A percentile compares a stretch with the other conserved stretches of the same genome.
Conservation (phyloP, 2,329 filamentous ascomycete species). For the Arachnomyces sp. region DNA sequence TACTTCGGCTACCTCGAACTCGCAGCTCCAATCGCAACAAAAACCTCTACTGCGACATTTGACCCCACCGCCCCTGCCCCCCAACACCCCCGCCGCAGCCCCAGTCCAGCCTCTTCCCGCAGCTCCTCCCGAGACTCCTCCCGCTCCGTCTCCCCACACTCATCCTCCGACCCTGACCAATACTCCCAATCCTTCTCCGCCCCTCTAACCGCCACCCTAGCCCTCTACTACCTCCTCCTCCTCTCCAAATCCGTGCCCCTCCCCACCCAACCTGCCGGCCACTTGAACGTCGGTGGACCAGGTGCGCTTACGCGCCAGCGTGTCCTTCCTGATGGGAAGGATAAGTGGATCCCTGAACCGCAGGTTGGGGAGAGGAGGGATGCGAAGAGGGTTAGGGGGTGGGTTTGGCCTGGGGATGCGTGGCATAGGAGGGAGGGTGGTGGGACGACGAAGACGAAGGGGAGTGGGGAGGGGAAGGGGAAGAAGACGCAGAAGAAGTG, state of each 20-base stretch:
- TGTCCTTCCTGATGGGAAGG: slow-evolving; percentile 44
- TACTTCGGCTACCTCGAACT: slow-evolving; percentile 88
- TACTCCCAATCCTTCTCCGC: slow-evolving; percentile 16
- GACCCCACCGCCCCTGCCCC: slow-evolving; percentile 4
- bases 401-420: slow-evolving; percentile 55
- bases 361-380: slow-evolving; percentile 53
- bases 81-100: slow-evolving; percentile 7
- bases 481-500: slow-evolving; percentile 32
- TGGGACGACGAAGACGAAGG: slow-evolving; percentile 21
- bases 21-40: slow-evolving; percentile 47
- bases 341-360: slow-evolving; percentile 55
- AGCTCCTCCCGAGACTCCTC: slow-evolving; percentile 26
- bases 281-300: slow-evolving; percentile 53
- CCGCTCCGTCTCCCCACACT: slow-evolving; percentile 15
- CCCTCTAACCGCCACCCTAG: slow-evolving; percentile 50
- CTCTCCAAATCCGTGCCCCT: slow-evolving; percentile 54
- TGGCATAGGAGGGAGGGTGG: slow-evolving; percentile 49
- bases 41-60: slow-evolving; percentile 27
- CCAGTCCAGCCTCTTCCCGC: slow-evolving; percentile 16
- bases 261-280: slow-evolving; percentile 48
- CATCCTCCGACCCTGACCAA: slow-evolving; percentile 11
- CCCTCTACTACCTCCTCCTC: slow-evolving; percentile 58
- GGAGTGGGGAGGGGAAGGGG: slow-evolving; percentile 11
- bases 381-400: slow-evolving; percentile 52
- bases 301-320: slow-evolving; percentile 49